Evolutionary conservation across 1,139 yeast species (phyloP), one percentile per base, ranked within the genome.

Genomic region (Diutina neorugosa): DNA sequence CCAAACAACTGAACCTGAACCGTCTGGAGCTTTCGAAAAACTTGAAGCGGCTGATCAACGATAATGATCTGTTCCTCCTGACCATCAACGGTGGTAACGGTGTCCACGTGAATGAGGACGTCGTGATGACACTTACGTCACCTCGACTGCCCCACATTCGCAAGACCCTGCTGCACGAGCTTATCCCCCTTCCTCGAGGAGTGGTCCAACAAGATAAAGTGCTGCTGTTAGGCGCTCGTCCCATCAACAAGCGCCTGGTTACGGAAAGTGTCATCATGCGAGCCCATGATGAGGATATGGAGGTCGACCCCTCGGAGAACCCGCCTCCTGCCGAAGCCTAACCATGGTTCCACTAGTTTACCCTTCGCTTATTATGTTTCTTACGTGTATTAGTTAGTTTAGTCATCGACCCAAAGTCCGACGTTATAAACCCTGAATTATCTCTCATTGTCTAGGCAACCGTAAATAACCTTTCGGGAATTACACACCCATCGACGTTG

Each of bases 11-110:
- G 56, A 74, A 71, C 58, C 73, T 69, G 61, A 72, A 71, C 55
- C 65, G 80, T 47, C 71, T 80, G 2, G 73, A 71, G 54, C 75
- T 78, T 59, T 80, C 82, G 3, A 73, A 71, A 60, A 73, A 72
- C 55, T 67, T 74, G 62, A 73, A 73, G 60, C 21, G 50, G 5
- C 19, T 27, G 37, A 27, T 23, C 23, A 23, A 44, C 16, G 48
- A 44, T 12, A 44, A 44, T 12, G 46, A 43, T 18, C 25, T 25
- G 31, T 44, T 19, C 34, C 25, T 44, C 11, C 18, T 40, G 18
- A 9, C 37, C 12, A 31, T 31, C 37, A 31, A 31, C 12, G 37
- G 37, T 31, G 43, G 43, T 9, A 19, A 20, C 11, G 25, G 19
- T 8, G 48, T 44, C 8, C 48, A 44, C 21, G 48, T 44, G 19